Percentiles rank a stretch among this genome's conserved stretches.
phyloP scores from a whole-genome alignment of 805 yeast species.

The Candida qinlingensis region DNA sequence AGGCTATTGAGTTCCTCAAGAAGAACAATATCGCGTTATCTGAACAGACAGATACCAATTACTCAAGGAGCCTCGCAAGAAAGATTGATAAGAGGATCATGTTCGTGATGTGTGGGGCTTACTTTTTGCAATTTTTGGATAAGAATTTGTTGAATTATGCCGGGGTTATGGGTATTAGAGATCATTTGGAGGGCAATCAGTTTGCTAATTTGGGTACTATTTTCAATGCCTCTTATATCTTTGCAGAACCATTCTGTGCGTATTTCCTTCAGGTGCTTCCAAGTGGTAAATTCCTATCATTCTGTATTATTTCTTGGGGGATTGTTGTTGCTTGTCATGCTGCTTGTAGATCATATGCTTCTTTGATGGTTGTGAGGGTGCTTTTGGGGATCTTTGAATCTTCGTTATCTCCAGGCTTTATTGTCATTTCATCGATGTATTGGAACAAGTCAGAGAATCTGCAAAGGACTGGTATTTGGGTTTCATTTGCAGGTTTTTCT shows the following conservation, averaged over 20 bases:
- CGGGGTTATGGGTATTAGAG: conserved; percentile 58
- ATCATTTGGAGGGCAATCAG: conserved; percentile 41
- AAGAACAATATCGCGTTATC: conserved; percentile 8
- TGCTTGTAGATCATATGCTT: conserved; percentile 47
- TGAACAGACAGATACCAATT: conserved; percentile 1
- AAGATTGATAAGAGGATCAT: conserved; percentile 46
- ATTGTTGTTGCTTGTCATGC: conserved; percentile 44
- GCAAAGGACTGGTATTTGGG: conserved; percentile 50
- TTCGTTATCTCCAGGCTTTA: conserved; percentile 50
- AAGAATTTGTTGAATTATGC: conserved; percentile 57
- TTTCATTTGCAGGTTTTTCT: conserved; percentile 50
- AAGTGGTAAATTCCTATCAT: conserved; percentile 44
- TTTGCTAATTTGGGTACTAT: conserved; percentile 50
- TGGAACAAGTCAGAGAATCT: conserved; percentile 49
- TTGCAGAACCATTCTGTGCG: conserved; percentile 47
- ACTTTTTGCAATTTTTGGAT: conserved; percentile 54
- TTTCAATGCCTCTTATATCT: conserved; percentile 47
- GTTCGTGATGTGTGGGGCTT: conserved; percentile 46
- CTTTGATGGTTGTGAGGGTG: conserved; percentile 50
- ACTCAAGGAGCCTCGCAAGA: conserved; percentile 18
- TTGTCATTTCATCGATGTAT: conserved; percentile 58
- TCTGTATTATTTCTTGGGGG: conserved; percentile 50
- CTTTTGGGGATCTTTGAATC: conserved; percentile 51
- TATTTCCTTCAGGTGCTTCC: conserved; percentile 47
- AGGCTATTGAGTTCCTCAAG: conserved; percentile 21